Evolutionary conservation across 352 stramenopile genomes (phyloP), one percentile per base, ranked within the genome.

Genomic region (Aphanomyces cochlioides): DNA sequence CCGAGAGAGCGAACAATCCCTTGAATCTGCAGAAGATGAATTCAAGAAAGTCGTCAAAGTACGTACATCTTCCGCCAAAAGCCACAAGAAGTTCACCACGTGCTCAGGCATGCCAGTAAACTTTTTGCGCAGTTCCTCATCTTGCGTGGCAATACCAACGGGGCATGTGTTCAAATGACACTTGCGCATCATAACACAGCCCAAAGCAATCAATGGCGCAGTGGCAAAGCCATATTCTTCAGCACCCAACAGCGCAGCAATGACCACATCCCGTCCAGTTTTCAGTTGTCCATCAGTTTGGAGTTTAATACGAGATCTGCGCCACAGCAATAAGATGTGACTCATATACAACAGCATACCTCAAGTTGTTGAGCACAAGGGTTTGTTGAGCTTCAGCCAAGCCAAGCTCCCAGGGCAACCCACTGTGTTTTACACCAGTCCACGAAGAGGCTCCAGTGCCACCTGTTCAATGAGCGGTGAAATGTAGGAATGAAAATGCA

Each of bases 171-270:
- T 98, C 73, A 98, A 84, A 80, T 99, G 96, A 74, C 89, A 96
- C 77, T 98, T 98, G 61, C 95, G 84, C 94, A 98, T 98, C 96
- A 98, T 99, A 70, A 98, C 98, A 75, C 96, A 98, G 48, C 96
- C 95, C 68, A 98, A 90, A 41, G 94, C 90, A 74, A 98, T 98
- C 13, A 98, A 78, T 36, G 95, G 94, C 65, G 88, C 92, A 12
- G 95, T 98, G 7, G 90, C 89, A 74, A 98, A 98, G n/a, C 93
- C 95, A 66, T 91, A 98, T 83, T 99, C 96, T 79, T 99, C 96
- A 54, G 96, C 96, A 73, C 96, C 96, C 60, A 99, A 82, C 60
- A 98, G 78, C 70, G 90, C 94, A 45, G 95, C 95, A 73, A 99
- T 96, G 15, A 91, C 91, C 37, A 98, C 90, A 83, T 98, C 93